A percentile compares a stretch with the other conserved stretches of the same genome.
These are phyloP conservation scores for Populus euphratica DNA, from an alignment of 345 rosid genomes.

Conservation along the genomic window DNA sequence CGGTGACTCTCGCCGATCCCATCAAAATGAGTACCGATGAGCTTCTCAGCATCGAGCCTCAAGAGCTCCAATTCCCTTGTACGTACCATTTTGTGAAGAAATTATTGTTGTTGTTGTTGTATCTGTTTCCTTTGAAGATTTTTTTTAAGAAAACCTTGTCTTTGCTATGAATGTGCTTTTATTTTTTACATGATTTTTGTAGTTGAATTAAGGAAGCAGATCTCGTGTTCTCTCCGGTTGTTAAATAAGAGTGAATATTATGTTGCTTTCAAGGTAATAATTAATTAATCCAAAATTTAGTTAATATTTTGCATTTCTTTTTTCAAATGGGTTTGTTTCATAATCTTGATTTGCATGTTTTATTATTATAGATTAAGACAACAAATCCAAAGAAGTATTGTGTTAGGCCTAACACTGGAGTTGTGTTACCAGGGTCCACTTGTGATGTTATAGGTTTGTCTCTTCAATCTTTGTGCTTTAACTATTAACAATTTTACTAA, in stretches of 20 bases:
- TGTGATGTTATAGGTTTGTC: conserved; percentile 67
- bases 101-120: neutral
- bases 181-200: conserved; percentile 3
- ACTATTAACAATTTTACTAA: neutral
- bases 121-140: conserved; percentile 10
- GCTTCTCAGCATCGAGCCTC: conserved; percentile 67
- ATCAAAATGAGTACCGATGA: conserved; percentile 52
- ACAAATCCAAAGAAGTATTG: conserved; percentile 93
- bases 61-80: conserved; percentile 80
- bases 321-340: neutral
- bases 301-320: neutral
- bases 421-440: conserved; percentile 66
- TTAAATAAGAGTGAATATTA: conserved; percentile 59
- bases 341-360: neutral
- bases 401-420: conserved; percentile 80
- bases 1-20: conserved; percentile 21
- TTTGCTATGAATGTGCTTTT: neutral
- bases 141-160: neutral
- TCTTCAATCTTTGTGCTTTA: neutral
- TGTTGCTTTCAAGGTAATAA: conserved; percentile 74
- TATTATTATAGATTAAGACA: conserved; percentile 58
- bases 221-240: conserved; percentile 65
- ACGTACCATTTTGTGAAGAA: neutral
- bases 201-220: conserved; percentile 83
- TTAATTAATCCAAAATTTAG: neutral